Evolutionary conservation across 805 yeast species (phyloP), one percentile per base, ranked within the genome.

Genomic region (Lipomyces starkeyi): DNA sequence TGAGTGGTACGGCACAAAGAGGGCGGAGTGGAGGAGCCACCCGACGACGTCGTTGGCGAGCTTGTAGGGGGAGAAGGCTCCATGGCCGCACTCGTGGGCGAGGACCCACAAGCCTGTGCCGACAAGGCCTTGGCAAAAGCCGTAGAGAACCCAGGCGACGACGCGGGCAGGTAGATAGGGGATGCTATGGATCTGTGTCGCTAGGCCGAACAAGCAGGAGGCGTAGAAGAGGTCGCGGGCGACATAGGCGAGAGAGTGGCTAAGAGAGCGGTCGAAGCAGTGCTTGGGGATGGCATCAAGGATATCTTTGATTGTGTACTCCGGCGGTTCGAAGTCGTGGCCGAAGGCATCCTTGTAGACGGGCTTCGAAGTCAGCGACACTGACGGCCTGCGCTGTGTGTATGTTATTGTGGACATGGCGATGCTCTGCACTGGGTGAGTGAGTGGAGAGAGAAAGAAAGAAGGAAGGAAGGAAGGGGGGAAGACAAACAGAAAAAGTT

Each of bases 41-140:
- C 97, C 97, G 58, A 88, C 89, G 53, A 86, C 79, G 79, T 91
- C 94, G 79, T 91, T 91, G 71, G 90, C 87, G 81, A 83, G 79
- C 53, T 87, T 87, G 76, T 87, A 88, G 74, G 89, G 91, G 53
- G 89, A 84, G 79, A 91, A 91, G 27, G 97, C 97, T 74, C 87
- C 89, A 78, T 91, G 97, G 69, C 97, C 97, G 83, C 97, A 91
- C 80, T 91, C 97, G 79, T 91, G 97, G 63, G 96, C 95, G 80
- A 91, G 76, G 61, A 91, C 89, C 97, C 97, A 91, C 60, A 88
- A 63, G 59, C 97, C 97, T 37, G 93, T 88, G 67, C 88, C 88
- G 68, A 89, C 85, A 64, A 91, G 80, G 35, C 94, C 92, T 74
- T 86, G 85, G 58, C 80, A 76, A 63, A 83, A 75, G 22, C 86